Percentiles rank a stretch among this genome's conserved stretches.
These are phyloP conservation scores for Fusarium sp. DNA, from an alignment of 2,329 filamentous ascomycete genomes.

Conservation along the genomic window DNA sequence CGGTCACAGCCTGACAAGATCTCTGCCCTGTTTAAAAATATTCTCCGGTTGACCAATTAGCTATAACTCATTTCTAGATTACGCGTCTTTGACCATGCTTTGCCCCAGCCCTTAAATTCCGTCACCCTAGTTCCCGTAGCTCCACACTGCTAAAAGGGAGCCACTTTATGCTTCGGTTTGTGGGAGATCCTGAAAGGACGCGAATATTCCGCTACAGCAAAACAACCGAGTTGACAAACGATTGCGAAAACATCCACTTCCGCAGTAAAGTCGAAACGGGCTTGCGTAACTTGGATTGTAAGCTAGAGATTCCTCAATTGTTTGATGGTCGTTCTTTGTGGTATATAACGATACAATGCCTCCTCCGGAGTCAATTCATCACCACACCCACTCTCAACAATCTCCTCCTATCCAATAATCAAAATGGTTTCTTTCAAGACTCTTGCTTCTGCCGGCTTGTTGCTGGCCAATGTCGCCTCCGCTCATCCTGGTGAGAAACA, in stretches of 20 bases:
- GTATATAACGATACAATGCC: neutral
- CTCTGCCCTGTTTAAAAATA: neutral
- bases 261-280: neutral
- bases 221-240: neutral
- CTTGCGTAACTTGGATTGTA: neutral
- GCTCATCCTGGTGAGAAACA: constrained; percentile 16
- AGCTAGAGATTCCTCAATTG: neutral
- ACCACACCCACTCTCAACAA: neutral
- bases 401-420: too few species aligned
- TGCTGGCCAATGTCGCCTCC: neutral
- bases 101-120: neutral
- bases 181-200: neutral
- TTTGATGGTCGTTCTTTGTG: neutral
- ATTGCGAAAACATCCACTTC: neutral
- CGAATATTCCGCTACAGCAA: neutral
- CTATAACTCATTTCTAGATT: neutral
- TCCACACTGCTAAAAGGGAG: neutral
- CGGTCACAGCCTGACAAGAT: neutral
- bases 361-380: neutral
- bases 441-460: neutral
- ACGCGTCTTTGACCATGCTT: neutral
- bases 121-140: neutral
- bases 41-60: neutral
- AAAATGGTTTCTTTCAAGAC: constrained; percentile 11
- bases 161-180: constrained; percentile 5